Base-by-base conservation (phyloP, 805 yeast genomes). In the Spathaspora boniae region DNA sequence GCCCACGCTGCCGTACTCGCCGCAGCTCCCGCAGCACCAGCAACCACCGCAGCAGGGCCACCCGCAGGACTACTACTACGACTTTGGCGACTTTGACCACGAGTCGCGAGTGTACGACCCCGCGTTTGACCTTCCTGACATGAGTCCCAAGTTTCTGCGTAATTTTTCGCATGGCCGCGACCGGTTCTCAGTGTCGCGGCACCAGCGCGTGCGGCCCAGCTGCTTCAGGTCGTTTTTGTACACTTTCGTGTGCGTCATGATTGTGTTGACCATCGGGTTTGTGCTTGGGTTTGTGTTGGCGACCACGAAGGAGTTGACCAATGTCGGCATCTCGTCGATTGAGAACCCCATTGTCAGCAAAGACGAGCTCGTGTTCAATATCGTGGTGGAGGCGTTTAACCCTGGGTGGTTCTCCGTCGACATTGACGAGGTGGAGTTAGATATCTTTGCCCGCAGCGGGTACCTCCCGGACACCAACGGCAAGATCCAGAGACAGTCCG, bases 271-370 rank as follows among this genome's bases (percentile, higher is more conserved):
- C 1, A 55, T 83, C 20, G 96, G 96, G 1, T 87, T 91, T 50
- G 65, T 84, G 4, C 68, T 82, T 50, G 98, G 98, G 0, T 86
- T 89, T 51, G 62, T 88, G 2, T 62, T 89, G 27, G 96, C 96
- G 0, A 80, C 95, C 1, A 81, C 87, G 14, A 87, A 86, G 47
- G 96, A 91, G 38, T 63, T 91, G 36, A 78, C 82, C 34, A 72
- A 75, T 41, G 81, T 87, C 14, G 61, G 73, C 15, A 74, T 89
- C 7, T 55, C 65, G 2, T 62, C 76, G n/a, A 67, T 89, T 26
- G 75, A 74, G 33, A 86, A 86, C 49, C 73, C 89, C 1, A 64
- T 89, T 9, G 84, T 86, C 3, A 80, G 93, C 34, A 80, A 81
- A 44, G 95, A 88, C 50, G 97, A 87, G 53, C 63, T 91, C 31